Base-by-base conservation (phyloP, 768 basidiomycete species). In the Boletus speciosus region DNA sequence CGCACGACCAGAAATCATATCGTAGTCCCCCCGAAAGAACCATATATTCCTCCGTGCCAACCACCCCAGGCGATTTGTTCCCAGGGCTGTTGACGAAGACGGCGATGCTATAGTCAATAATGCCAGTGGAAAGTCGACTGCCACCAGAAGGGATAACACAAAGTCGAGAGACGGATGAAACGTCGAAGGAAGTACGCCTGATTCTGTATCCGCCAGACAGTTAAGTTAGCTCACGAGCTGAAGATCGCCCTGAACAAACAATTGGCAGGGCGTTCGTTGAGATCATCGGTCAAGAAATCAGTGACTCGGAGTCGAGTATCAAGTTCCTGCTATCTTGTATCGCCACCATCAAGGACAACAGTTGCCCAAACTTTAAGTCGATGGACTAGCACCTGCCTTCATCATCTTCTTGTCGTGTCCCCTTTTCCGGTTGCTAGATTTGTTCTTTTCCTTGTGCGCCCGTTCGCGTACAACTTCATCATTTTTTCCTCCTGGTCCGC, bases 381-480 rank as follows among this genome's bases (percentile, higher is more conserved):
- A 61, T 38, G 73, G 72, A 16, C 75, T 79, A 12, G 59, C 76
- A 11, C 82, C 88, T 52, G 75, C 81, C 54, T 76, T 80, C 10
- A 81, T 78, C 88, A 95, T 85, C 75, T 97, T 97, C 72, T 85
- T 89, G 69, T 94, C 94, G 63, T 91, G 88, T 0, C 91, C 94
- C 49, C 89, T 74, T 69, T 89, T 93, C 32, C 93, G 77, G 56
- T 85, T 78, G 63, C 84, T 85, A 62, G 93, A 93, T 70, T 87
- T 91, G 61, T 87, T 82, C 67, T 83, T 89, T 60, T 88, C 86
- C 65, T 88, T 91, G 75, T 79, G 82, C 1, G 88, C 82, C 41
- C 86, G 77, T 51, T 84, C 86, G 27, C 78, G 76, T 4, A 81
- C 73, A 23, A 65, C 69, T 31, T 71, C 73, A 10, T 68, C 69